phyloP scores from a whole-genome alignment of 306 rosid species.

The Cicer bijugum region DNA sequence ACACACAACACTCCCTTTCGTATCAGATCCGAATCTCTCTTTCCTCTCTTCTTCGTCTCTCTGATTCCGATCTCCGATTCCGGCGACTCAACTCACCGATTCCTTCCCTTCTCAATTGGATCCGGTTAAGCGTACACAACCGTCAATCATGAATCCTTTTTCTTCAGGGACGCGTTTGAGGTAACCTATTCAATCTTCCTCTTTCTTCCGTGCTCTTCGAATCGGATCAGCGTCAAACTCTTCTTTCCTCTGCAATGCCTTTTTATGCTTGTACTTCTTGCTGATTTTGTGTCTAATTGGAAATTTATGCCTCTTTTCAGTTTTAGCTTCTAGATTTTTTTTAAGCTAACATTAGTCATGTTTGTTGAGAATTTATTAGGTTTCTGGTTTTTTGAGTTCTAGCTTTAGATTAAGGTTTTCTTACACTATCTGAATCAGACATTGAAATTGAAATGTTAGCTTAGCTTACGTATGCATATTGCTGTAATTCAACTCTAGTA shows the following conservation, averaged over 20 bases:
- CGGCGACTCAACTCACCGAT: conserved; percentile 48
- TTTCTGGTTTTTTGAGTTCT: conserved; percentile 23
- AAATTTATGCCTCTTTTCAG: conserved; percentile 25
- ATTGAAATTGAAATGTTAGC: conserved; percentile 32
- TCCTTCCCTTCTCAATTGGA: conserved; percentile 50
- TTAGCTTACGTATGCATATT: not conserved
- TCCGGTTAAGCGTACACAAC: conserved; percentile 51
- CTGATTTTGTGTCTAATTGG: conserved; percentile 27
- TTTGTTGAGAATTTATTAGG: conserved; percentile 30
- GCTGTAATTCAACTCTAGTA: conserved; percentile 6
- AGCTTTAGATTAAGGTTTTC: conserved; percentile 37
- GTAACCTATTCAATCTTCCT: conserved; percentile 52
- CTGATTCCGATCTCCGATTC: conserved; percentile 66
- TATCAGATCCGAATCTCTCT: conserved; percentile 74
- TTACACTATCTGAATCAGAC: conserved; percentile 38
- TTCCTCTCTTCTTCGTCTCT: conserved; percentile 42
- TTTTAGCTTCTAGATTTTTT: conserved; percentile 32
- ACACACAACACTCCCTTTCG: conserved; percentile 43
- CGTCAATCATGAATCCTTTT: conserved; percentile 88
- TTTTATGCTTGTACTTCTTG: conserved; percentile 17
- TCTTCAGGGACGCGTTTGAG: conserved; percentile 97
- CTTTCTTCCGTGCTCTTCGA: conserved; percentile 18
- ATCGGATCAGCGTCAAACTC: conserved; percentile 47
- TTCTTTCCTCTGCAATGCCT: conserved; percentile 27
- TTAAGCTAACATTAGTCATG: conserved; percentile 37